phyloP scores from a whole-genome alignment of 83 land plant species.

The Picea mariana region DNA sequence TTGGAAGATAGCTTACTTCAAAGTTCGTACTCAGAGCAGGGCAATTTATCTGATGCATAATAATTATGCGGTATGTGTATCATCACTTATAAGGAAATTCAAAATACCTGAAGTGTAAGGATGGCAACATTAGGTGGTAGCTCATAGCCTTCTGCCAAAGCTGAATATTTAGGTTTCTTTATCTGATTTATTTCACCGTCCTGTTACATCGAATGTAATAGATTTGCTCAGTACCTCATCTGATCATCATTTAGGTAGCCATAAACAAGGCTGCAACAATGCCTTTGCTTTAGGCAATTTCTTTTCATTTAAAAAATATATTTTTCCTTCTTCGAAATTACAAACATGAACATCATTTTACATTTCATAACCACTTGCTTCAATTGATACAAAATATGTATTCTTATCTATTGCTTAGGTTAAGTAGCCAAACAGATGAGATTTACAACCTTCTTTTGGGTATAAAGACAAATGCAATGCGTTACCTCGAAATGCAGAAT shows the following conservation, averaged over 20 bases:
- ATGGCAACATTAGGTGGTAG: constrained; percentile 58
- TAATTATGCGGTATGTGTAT: background rate
- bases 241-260: too few relatives aligned
- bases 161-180: constrained; percentile 28
- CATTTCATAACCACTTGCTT: too few relatives aligned
- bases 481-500: background rate
- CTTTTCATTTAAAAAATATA: background rate
- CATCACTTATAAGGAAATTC: background rate
- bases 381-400: too few relatives aligned
- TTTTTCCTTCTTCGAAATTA: background rate
- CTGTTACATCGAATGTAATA: constrained; percentile 12
- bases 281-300: too few relatives aligned
- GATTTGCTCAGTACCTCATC: background rate
- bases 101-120: constrained; percentile 48
- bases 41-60: background rate
- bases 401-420: background rate
- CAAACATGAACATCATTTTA: too few relatives aligned
- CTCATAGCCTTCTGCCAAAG: constrained; percentile 35
- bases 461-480: background rate
- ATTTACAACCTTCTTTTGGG: background rate
- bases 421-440: background rate
- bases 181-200: constrained; percentile 24
- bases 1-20: background rate
- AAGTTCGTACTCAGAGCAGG: background rate
- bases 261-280: background rate